phyloP scores from a whole-genome alignment of 2,329 filamentous ascomycete species.

The Metarhizium brunneum region DNA sequence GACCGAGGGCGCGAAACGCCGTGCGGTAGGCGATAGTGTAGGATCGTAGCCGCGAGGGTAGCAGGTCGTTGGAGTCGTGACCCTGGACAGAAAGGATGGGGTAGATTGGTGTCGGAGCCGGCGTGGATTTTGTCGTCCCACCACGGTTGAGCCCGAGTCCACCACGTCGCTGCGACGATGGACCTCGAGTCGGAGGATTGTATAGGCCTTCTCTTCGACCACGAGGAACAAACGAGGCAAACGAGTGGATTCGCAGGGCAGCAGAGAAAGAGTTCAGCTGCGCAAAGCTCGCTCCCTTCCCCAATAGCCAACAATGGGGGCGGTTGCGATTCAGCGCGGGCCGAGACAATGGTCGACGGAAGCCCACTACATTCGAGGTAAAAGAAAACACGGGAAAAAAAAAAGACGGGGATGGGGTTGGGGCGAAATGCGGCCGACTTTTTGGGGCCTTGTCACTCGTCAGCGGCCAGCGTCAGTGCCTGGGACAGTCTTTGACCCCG shows the following conservation, averaged over 20 bases:
- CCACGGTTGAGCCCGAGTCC: neutral
- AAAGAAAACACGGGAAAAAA: neutral
- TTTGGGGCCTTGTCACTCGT: neutral
- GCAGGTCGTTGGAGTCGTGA: neutral
- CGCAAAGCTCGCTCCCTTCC: neutral
- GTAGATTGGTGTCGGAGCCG: neutral
- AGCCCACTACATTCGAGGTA: neutral
- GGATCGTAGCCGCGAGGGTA: neutral
- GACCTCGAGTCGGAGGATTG: neutral
- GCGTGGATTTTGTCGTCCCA: conserved; percentile 3
- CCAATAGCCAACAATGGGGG: conserved; percentile 1
- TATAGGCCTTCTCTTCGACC: neutral
- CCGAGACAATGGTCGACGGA: neutral
- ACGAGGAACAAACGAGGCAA: neutral
- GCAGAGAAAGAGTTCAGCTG: neutral
- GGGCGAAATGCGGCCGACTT: neutral
- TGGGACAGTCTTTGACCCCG: no score
- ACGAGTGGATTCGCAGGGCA: neutral
- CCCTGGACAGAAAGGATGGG: neutral
- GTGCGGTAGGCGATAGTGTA: neutral
- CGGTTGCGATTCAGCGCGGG: neutral
- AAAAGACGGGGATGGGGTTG: neutral
- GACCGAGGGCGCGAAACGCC: neutral
- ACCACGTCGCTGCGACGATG: neutral
- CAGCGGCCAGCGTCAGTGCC: neutral